Base-by-base conservation (phyloP, 768 basidiomycete species). In the Xerocomus spinulosus region DNA sequence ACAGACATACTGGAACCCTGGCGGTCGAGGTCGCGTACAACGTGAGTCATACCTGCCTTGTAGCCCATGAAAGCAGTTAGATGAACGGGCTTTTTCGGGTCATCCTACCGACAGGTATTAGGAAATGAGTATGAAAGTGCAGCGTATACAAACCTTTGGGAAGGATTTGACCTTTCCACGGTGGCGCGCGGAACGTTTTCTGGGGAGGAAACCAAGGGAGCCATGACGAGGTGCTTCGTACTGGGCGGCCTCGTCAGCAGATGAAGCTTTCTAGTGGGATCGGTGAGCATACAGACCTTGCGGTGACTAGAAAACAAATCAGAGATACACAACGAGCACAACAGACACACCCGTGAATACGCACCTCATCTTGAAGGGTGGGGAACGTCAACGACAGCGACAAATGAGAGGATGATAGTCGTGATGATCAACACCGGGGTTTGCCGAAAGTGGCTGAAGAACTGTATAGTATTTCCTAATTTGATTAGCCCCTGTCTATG, bases 1-100 rank as follows among this genome's bases (percentile, higher is more conserved):
- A 24, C n/a, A 47, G 14, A 85, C 94, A 66, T 67, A 98, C 94
- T 99, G 66, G 96, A 98, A 58, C 95, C 96, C 43, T 95, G 95
- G 68, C 96, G 92, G 76, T 98, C 96, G 63, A 98, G 90, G 68
- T 99, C 96, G 66, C 96, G 90, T 54, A 99, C 94, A 62, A 99
- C 81, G 69, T 99, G 96, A 73, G 93, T 97, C 95, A 98, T 98
- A 62, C 96, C 96, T 56, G 96, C 96, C 83, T 99, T 99, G 87
- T 97, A 99, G 60, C 95, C 96, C 85, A 99, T 82, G 68, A 87
- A 77, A 58, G 96, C 96, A 63, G 96, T 99, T 73, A 99, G 80
- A 76, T 99, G 96, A 52, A 95, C 92, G 48, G 91, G 92, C 73
- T 96, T 96, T 80, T 93, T 97, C 74, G 93, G 83, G 79, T 99